Evolutionary conservation across 352 stramenopile species (phyloP), one percentile per base, ranked within the genome.

Genomic region (Globisporangium mamillatum): DNA sequence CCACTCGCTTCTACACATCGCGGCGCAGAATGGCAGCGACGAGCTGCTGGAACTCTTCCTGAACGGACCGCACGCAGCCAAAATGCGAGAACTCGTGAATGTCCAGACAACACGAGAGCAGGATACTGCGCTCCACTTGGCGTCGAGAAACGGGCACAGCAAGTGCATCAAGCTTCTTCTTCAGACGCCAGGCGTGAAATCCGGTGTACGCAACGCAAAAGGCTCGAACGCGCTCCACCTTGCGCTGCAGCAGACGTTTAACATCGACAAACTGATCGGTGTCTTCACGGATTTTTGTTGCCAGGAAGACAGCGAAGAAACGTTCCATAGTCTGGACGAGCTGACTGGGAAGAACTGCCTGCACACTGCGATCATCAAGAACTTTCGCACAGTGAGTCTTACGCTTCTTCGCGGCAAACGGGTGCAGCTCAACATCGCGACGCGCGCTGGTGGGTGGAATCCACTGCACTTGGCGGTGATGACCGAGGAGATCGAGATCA

Each of bases 391-490:
- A 7, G 80, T 91, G 27, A 68, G 69, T 0, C 65, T 88, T 2
- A 62, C 64, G 6, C 66, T 92, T 6, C 83, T 91, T 32, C 63
- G 58, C 4, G 69, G 72, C 34, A 79, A 84, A 16, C 72, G 71
- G 1, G 73, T 78, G 5, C 76, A 79, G 36, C 66, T 93, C 24
- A 88, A 91, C 57, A 71, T 76, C 0, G 72, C 76, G 22, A 91
- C 80, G 1, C 68, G 73, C 50, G 78, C 84, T 18, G 77, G 81
- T 10, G 73, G 74, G 0, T 87, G 81, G 80, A 90, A 73, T 36
- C 70, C 81, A 0, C 50, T 93, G 29, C 85, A 93, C 54, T 75
- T 91, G 60, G 85, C 85, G 0, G 80, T 91, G 25, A 84, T 86
- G n/a, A 81, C 78, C 0, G 78, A 89, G 55, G 81, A 86, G 20